Conservation (phyloP, 306 rosid species). For the Castanospermum australe region DNA sequence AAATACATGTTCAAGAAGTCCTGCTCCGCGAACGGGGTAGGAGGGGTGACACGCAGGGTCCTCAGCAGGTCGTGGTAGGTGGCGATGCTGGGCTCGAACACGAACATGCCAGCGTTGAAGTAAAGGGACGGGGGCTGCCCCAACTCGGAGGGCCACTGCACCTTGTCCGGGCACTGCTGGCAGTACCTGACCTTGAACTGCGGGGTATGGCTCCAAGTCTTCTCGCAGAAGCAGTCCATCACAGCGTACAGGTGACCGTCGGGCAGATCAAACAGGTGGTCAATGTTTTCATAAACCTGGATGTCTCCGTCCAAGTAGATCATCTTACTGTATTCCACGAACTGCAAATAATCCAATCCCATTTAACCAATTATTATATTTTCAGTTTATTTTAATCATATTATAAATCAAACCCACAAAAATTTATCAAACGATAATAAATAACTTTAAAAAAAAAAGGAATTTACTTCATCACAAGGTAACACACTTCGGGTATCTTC, state of each 20-base stretch:
- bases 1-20: constrained; percentile 50
- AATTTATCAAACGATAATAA: too few species aligned
- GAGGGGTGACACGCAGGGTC: constrained; percentile 28
- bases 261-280: constrained; percentile 44
- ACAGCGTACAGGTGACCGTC: constrained; percentile 47
- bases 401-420: too few species aligned
- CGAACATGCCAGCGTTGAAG: constrained; percentile 62
- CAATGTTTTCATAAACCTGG: constrained; percentile 48
- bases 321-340: constrained; percentile 48
- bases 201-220: constrained; percentile 52
- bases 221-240: constrained; percentile 58
- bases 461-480: too few species aligned
- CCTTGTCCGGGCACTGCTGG: constrained; percentile 51
- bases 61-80: constrained; percentile 34
- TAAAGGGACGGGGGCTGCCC: constrained; percentile 44
- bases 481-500: too few species aligned
- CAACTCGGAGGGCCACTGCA: constrained; percentile 36
- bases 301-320: constrained; percentile 58
- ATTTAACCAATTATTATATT: too few species aligned
- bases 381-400: too few species aligned
- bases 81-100: constrained; percentile 38
- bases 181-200: constrained; percentile 48
- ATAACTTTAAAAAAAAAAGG: too few species aligned
- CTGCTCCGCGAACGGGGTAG: constrained; percentile 59
- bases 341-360: constrained; percentile 31